A percentile compares a stretch with the other conserved stretches of the same genome.
Conservation (phyloP, 768 basidiomycete genomes). For the Trametes maxima region DNA sequence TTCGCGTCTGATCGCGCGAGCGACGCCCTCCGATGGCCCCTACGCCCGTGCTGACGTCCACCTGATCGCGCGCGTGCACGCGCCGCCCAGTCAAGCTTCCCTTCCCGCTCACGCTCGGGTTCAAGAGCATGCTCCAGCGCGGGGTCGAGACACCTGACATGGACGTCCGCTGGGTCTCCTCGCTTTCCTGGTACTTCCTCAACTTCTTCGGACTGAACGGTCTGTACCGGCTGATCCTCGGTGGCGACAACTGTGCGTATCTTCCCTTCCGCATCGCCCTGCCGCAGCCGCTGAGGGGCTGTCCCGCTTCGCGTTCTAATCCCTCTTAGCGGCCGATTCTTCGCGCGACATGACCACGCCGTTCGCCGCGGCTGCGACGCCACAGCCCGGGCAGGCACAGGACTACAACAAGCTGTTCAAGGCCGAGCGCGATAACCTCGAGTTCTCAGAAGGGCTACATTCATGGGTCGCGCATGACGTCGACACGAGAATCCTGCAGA, state of each 20-base stretch:
- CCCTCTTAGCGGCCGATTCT: conserved; percentile 68
- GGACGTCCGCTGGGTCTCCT: conserved; percentile 99
- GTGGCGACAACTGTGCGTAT: conserved; percentile 80
- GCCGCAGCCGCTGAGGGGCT: conserved; percentile 15
- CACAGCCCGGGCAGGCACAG: conserved; percentile 60
- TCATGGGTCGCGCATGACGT: conserved; percentile 81
- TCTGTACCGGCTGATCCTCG: conserved; percentile 90
- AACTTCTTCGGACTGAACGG: conserved; percentile 99
- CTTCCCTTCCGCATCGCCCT: conserved; percentile 5
- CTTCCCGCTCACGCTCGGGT: conserved; percentile 94
- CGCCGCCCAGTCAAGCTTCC: conserved; percentile 87
- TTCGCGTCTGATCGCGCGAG: conserved; percentile 11
- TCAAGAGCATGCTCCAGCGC: conserved; percentile 97
- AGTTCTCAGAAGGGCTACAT: conserved; percentile 87
- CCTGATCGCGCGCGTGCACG: conserved; percentile 2
- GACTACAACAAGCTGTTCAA: conserved; percentile 91
- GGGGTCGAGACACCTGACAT: conserved; percentile 94
- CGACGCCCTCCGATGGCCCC: neutral
- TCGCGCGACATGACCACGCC: conserved; percentile 74
- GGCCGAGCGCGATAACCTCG: conserved; percentile 89
- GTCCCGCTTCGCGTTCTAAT: conserved; percentile 20
- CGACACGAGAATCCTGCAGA: conserved; percentile 74
- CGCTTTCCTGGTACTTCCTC: conserved; percentile 98
- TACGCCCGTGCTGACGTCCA: conserved; percentile 4
- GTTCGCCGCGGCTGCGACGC: conserved; percentile 56